phyloP scores from a whole-genome alignment of 2,329 filamentous ascomycete species.

The Calycina herbarum region DNA sequence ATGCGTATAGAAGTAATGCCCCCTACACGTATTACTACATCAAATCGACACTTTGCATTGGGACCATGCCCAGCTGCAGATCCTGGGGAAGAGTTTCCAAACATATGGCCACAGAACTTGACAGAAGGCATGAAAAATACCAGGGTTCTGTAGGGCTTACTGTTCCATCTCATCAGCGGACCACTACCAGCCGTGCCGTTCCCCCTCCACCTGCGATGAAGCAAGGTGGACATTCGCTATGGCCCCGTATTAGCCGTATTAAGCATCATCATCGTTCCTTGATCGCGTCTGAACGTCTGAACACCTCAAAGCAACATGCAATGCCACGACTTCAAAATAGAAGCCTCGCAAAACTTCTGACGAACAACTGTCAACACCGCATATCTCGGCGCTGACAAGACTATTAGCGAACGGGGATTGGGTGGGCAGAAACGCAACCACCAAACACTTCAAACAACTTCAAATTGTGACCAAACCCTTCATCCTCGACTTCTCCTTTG shows the following conservation, averaged over 20 bases:
- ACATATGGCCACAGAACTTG: not conserved
- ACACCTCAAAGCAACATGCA: not conserved
- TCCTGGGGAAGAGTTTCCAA: constrained; percentile 13
- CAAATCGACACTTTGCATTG: not conserved
- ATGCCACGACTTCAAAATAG: not conserved
- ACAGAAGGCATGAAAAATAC: not conserved
- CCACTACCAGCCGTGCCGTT: not conserved
- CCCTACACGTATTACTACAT: not conserved
- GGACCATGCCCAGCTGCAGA: constrained; percentile 9
- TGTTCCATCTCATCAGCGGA: constrained; percentile 1
- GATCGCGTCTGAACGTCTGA: not conserved
- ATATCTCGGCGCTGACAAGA: not conserved
- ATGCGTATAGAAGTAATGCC: not conserved
- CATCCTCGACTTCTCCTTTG: no score
- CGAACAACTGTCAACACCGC: not conserved
- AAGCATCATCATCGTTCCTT: not conserved
- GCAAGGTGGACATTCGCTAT: not conserved
- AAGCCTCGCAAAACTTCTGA: not conserved
- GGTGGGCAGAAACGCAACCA: no score
- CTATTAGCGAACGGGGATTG: not conserved
- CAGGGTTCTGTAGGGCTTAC: constrained; percentile 8
- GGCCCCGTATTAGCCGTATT: not conserved
- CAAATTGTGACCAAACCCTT: not conserved
- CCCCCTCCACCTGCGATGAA: no score
- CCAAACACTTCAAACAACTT: no score